Evolutionary conservation across 495 filamentous ascomycete genomes (phyloP).

Genomic region (Penicillium psychrofluorescens): DNA sequence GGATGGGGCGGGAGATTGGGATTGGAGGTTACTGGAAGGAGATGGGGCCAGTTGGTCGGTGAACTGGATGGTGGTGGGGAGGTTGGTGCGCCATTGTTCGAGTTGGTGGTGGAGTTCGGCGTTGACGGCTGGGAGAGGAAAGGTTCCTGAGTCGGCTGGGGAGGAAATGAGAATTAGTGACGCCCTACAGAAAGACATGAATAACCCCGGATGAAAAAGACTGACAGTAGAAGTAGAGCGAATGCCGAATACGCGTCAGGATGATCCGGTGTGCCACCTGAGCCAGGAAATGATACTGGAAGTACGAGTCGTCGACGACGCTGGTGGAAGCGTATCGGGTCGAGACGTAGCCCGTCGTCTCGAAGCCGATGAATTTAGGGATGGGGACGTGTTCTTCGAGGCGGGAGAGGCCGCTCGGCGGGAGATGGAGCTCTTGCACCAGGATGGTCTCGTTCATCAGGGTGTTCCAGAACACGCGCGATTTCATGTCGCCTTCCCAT

Average conservation of each 20-base stretch:
- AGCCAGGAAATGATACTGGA: slow-evolving; percentile 44
- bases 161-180: not conserved
- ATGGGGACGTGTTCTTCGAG: slow-evolving; percentile 41
- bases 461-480: slow-evolving; percentile 42
- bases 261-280: slow-evolving; percentile 44
- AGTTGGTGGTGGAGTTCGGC: slow-evolving; percentile 40
- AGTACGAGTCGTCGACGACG: slow-evolving; percentile 38
- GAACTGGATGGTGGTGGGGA: slow-evolving; percentile 36
- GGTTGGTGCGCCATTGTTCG: slow-evolving; percentile 40
- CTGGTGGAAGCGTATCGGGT: slow-evolving; percentile 19
- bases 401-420: slow-evolving; percentile 35
- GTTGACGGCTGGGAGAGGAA: slow-evolving; percentile 39
- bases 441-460: slow-evolving; percentile 45
- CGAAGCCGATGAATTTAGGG: slow-evolving; percentile 41
- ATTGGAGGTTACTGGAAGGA: slow-evolving; percentile 3
- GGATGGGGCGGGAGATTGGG: slow-evolving; percentile 16
- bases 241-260: slow-evolving; percentile 40
- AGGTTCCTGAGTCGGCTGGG: slow-evolving; percentile 36
- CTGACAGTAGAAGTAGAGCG: slow-evolving; percentile 43
- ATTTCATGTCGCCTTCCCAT: slow-evolving; percentile 47
- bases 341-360: slow-evolving; percentile 26
- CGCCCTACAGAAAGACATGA: not conserved
- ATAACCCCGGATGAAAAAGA: not conserved
- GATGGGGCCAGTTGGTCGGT: slow-evolving; percentile 11
- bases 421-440: slow-evolving; percentile 41